A percentile compares a stretch with the other conserved stretches of the same genome.
phyloP scores from a whole-genome alignment of 2,329 filamentous ascomycete genomes.

The Pseudocercospora ulei region DNA sequence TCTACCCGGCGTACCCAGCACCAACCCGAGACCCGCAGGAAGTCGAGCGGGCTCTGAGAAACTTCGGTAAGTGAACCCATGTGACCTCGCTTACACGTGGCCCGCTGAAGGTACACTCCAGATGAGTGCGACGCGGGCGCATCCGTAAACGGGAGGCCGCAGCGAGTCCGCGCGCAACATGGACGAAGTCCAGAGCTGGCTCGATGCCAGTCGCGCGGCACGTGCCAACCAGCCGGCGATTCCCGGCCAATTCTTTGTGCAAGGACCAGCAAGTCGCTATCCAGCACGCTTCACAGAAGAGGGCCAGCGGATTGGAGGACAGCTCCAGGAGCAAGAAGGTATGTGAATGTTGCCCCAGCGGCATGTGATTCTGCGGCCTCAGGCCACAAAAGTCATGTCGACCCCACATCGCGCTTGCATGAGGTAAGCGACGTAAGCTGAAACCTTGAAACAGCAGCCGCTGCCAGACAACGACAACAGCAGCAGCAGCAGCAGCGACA shows the following conservation, averaged over 20 bases:
- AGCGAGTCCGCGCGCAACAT: neutral
- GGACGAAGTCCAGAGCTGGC: neutral
- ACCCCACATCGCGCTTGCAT: no score
- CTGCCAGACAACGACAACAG: no score
- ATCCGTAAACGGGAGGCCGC: neutral
- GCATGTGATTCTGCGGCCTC: no score
- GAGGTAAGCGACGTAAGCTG: no score
- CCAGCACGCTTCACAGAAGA: constrained; percentile 5
- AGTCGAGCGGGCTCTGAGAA: constrained; percentile 10
- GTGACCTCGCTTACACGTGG: constrained; percentile 3
- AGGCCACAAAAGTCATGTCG: neutral
- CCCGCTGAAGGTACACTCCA: constrained; percentile 5
- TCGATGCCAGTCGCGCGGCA: neutral
- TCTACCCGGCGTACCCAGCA: constrained; percentile 7
- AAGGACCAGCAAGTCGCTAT: constrained; percentile 6
- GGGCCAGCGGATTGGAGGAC: constrained; percentile 6
- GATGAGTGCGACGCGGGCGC: constrained; percentile 6
- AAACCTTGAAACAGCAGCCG: no score
- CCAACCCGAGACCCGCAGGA: constrained; percentile 11
- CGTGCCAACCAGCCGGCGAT: neutral
- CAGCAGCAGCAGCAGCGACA: no score
- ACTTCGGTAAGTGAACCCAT: constrained; percentile 7
- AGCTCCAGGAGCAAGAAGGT: constrained; percentile 1
- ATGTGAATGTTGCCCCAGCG: no score
- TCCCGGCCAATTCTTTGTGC: neutral